Percentiles rank a stretch among this genome's conserved stretches.
These are phyloP conservation scores for Suillus tomentosus DNA, from an alignment of 768 basidiomycete species.

Conservation along the genomic window DNA sequence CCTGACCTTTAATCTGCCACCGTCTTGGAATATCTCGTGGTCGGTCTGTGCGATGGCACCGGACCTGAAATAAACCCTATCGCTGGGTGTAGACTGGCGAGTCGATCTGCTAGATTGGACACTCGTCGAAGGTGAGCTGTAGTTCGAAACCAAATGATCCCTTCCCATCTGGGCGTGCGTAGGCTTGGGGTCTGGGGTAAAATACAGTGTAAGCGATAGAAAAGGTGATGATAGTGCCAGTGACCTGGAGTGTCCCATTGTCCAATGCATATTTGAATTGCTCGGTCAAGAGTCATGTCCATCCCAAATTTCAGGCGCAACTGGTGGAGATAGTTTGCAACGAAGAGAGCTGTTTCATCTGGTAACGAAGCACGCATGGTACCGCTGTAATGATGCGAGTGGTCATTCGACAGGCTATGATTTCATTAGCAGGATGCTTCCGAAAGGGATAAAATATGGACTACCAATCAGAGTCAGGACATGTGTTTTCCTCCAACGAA, in stretches of 20 bases:
- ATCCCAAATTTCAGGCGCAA: neutral
- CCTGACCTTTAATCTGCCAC: neutral
- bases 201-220: neutral
- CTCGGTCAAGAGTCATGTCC: neutral
- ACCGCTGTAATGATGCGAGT: neutral
- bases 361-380: neutral
- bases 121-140: neutral
- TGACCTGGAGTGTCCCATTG: neutral
- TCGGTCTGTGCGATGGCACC: too few species aligned
- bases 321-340: constrained; percentile 1
- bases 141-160: neutral
- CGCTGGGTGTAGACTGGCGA: neutral
- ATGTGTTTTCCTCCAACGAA: neutral
- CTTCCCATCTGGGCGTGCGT: neutral
- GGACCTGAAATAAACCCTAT: neutral
- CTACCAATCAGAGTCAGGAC: neutral
- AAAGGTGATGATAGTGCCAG: neutral
- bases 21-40: constrained; percentile 2
- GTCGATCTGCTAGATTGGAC: neutral
- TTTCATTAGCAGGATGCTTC: neutral
- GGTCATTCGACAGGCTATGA: neutral
- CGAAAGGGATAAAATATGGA: neutral
- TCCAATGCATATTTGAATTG: neutral
- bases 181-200: neutral
- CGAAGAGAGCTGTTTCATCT: neutral